Evolutionary conservation across 2,329 filamentous ascomycete species (phyloP).

Genomic region (Claviceps sorghi): DNA sequence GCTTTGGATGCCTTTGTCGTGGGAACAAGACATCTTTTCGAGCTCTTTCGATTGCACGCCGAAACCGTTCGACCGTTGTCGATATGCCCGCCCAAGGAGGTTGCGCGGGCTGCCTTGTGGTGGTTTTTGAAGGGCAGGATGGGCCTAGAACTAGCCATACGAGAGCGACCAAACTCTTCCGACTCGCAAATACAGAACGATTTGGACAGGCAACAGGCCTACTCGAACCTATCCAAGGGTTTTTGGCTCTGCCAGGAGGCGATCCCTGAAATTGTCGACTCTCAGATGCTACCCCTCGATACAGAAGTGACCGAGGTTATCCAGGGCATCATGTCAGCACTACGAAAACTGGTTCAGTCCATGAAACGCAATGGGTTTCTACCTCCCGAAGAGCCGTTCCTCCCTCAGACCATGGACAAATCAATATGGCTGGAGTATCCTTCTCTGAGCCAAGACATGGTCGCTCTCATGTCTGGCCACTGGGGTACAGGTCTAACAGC

Average conservation of each 20-base stretch:
- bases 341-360: slow-evolving; percentile 62
- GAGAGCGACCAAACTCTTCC: slow-evolving; percentile 40
- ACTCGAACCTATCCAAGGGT: slow-evolving; percentile 71
- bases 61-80: slow-evolving; percentile 56
- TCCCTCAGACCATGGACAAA: slow-evolving; percentile 69
- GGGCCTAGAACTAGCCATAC: slow-evolving; percentile 57
- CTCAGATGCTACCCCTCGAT: slow-evolving; percentile 26
- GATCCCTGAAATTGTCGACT: slow-evolving; percentile 33
- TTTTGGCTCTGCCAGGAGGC: slow-evolving; percentile 60
- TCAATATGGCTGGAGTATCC: slow-evolving; percentile 73
- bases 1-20: slow-evolving; percentile 55
- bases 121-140: slow-evolving; percentile 78
- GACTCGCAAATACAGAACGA: slow-evolving; percentile 40
- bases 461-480: slow-evolving; percentile 52
- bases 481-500: slow-evolving; percentile 35
- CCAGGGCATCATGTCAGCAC: slow-evolving; percentile 43
- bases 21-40: slow-evolving; percentile 59
- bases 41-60: slow-evolving; percentile 63
- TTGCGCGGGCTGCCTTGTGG: slow-evolving; percentile 64
- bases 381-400: slow-evolving; percentile 49
- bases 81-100: slow-evolving; percentile 47
- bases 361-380: slow-evolving; percentile 76
- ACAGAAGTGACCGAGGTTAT: slow-evolving; percentile 38
- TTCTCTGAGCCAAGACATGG: slow-evolving; percentile 53
- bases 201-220: slow-evolving; percentile 55